Evolutionary conservation across 2,329 filamentous ascomycete species (phyloP).

Genomic region (Botrytis porri): DNA sequence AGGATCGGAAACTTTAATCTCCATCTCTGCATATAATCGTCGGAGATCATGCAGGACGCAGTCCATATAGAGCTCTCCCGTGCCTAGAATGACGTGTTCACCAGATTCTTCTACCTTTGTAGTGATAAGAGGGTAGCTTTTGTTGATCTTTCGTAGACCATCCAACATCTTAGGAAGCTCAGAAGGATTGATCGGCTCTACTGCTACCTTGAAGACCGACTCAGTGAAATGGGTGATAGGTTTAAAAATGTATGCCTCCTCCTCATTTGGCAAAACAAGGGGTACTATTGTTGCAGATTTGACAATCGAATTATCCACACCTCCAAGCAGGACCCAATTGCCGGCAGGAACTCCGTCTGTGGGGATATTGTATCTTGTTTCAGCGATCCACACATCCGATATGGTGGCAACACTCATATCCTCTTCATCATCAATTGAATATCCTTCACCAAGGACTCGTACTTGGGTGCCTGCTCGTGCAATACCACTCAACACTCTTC

Average conservation of each 20-base stretch:
- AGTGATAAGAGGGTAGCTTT: slow-evolving; percentile 91
- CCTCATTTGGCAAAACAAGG: slow-evolving; percentile 74
- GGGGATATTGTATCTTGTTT: slow-evolving; percentile 89
- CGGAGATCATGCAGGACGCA: slow-evolving; percentile 95
- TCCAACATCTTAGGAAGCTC: slow-evolving; percentile 99
- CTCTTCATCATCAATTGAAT: slow-evolving; percentile 95
- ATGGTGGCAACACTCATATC: slow-evolving; percentile 90
- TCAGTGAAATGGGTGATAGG: slow-evolving; percentile 94
- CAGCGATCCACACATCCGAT: slow-evolving; percentile 81
- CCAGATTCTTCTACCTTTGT: slow-evolving; percentile 98
- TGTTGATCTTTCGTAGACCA: slow-evolving; percentile 93
- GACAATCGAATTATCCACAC: slow-evolving; percentile 96
- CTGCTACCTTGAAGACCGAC: slow-evolving; percentile 94
- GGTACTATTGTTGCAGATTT: slow-evolving; percentile 92
- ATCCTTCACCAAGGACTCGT: slow-evolving; percentile 89
- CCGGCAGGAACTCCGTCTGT: slow-evolving; percentile 91
- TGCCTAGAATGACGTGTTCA: slow-evolving; percentile 92
- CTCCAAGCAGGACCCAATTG: slow-evolving; percentile 87
- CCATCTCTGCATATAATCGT: slow-evolving; percentile 95
- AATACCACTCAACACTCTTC: slow-evolving; percentile 88
- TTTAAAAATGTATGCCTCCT: slow-evolving; percentile 93
- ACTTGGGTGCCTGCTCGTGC: slow-evolving; percentile 79
- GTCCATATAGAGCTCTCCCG: slow-evolving; percentile 99
- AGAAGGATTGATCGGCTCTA: slow-evolving; percentile 96
- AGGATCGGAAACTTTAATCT: slow-evolving; percentile 97